These are phyloP conservation scores for Xylariaceae sp. DNA, from an alignment of 2,329 filamentous ascomycete species.

Conservation along the genomic window DNA sequence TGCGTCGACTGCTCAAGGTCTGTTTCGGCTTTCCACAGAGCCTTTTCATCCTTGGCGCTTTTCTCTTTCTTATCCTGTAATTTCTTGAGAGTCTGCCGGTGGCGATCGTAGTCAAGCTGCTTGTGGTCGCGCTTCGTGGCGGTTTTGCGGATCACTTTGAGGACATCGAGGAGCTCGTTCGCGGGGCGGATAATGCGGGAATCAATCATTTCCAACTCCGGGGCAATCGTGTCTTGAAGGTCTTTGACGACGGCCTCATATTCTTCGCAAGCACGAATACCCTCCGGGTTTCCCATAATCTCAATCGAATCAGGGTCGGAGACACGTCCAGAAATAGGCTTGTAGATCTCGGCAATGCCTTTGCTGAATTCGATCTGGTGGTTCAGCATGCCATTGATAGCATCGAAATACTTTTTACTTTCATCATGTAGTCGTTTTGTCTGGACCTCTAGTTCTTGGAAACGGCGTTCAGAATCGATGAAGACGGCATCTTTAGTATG, in stretches of 20 bases:
- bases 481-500: conserved; percentile 94
- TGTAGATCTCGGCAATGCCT: conserved; percentile 94
- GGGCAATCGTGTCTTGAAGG: conserved; percentile 79
- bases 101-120: conserved; percentile 92
- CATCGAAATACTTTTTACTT: conserved; percentile 94
- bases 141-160: conserved; percentile 91
- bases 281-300: conserved; percentile 83
- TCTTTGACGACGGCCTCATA: conserved; percentile 90
- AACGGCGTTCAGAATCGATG: conserved; percentile 88
- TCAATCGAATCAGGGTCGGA: conserved; percentile 85
- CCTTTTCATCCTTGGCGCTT: conserved; percentile 93
- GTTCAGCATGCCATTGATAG: conserved; percentile 95
- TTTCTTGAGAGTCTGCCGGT: conserved; percentile 80
- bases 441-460: conserved; percentile 88
- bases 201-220: conserved; percentile 98
- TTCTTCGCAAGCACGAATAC: conserved; percentile 92
- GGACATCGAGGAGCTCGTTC: conserved; percentile 87
- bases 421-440: conserved; percentile 94
- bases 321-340: conserved; percentile 91
- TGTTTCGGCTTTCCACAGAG: conserved; percentile 89
- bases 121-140: conserved; percentile 92
- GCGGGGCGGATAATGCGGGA: conserved; percentile 85
- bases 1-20: conserved; percentile 89
- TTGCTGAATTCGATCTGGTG: conserved; percentile 99
- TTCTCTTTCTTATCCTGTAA: conserved; percentile 97